These are phyloP conservation scores for Perilla frutescens DNA, from an alignment of 257 asterid species.

Conservation along the genomic window DNA sequence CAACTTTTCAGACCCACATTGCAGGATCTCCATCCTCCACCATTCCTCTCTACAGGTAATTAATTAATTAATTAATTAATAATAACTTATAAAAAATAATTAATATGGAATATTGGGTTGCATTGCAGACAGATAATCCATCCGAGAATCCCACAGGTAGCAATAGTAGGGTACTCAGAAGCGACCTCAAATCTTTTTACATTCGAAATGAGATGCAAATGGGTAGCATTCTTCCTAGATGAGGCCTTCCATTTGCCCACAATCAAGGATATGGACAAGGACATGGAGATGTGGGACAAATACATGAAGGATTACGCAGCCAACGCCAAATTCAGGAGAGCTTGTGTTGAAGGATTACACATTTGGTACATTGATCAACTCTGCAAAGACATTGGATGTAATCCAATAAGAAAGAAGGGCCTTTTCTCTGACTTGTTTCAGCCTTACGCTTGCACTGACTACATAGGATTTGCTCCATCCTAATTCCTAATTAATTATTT, in stretches of 20 bases:
- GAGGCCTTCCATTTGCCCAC: slow-evolving; percentile 39
- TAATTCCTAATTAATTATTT: too few relatives aligned
- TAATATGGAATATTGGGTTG: not conserved
- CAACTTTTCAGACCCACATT: slow-evolving; percentile 42
- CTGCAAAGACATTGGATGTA: slow-evolving; percentile 60
- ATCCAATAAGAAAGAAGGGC: slow-evolving; percentile 64
- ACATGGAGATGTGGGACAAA: slow-evolving; percentile 43
- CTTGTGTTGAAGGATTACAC: slow-evolving; percentile 48
- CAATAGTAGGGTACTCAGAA: slow-evolving; percentile 60
- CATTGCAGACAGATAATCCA: slow-evolving; percentile 56
- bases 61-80: too few relatives aligned
- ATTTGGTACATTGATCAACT: slow-evolving; percentile 66
- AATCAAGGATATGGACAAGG: slow-evolving; percentile 48
- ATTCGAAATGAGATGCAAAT: slow-evolving; percentile 47
- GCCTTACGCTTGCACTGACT: slow-evolving; percentile 56
- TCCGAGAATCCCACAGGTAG: slow-evolving; percentile 72
- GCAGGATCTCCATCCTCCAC: slow-evolving; percentile 47
- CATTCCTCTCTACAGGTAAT: slow-evolving; percentile 65
- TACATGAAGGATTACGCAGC: slow-evolving; percentile 43
- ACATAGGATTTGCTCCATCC: slow-evolving; percentile 1
- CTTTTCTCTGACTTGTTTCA: slow-evolving; percentile 49
- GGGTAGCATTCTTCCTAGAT: slow-evolving; percentile 42
- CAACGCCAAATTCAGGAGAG: slow-evolving; percentile 31
- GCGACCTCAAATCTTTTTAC: slow-evolving; percentile 48
- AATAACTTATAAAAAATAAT: too few relatives aligned